Evolutionary conservation across 257 asterid genomes (phyloP), one percentile per base, ranked within the genome.

Genomic region (Capsicum chinense): DNA sequence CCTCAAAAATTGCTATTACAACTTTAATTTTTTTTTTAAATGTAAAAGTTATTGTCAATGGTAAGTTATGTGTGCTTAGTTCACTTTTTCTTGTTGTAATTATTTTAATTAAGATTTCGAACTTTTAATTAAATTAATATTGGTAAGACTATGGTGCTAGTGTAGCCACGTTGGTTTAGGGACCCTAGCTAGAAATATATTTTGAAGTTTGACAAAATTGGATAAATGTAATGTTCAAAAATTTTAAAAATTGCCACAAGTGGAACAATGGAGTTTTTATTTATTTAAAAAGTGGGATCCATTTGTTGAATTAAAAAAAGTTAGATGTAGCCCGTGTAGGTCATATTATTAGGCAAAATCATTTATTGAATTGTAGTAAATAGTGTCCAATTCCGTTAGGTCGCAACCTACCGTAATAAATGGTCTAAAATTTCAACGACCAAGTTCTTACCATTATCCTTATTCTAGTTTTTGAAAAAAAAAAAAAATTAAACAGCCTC

Each of bases 401-500:
- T 88, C 90, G 90, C 90, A 90, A 91, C 98, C 95, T 87, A 93
- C 93, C 93, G 56, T 90, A 93, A 92, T 94, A 89, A 94, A 93
- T 92, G 88, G 89, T 82, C 66, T 83, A 19, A 16, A 80, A 42
- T 79, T 87, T 87, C 87, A 84, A 82, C 57, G 56, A 42, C 15
- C 35, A 44, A 17, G 12, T 74, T 44, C 59, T 60, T 66, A 35
- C 83, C 58, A 80, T 87, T 84, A 84, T 79, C 85, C 86, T 62
- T 12, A 17, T 10, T 33, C 5, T 69, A 14, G 2, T 39, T 6
- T 69, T 67, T 26, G 26, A 26, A 26, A 26, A 26, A 26, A 26
- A 1, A 26, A 26, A 26, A 26, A 26, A 26, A 6, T 44, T 44
- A 44, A 9, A 48, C 8, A 48, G 8, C 54, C 2, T 7, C 8